Evolutionary conservation across 23 red algal species (phyloP).

Genomic region (Gracilariopsis chorda): DNA sequence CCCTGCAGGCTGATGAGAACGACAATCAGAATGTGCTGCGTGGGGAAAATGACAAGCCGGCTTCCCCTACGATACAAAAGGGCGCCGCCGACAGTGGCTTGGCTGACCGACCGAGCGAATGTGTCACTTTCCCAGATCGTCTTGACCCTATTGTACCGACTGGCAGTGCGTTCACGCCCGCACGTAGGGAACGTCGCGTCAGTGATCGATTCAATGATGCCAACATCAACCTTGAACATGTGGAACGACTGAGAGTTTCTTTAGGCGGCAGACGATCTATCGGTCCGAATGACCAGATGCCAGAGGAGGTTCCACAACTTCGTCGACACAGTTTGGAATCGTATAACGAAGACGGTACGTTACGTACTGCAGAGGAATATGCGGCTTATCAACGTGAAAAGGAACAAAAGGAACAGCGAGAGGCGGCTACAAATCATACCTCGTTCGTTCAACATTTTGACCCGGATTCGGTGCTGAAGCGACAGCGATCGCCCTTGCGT

Average conservation of each 20-base stretch:
- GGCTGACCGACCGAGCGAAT: not conserved
- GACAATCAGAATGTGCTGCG: not conserved
- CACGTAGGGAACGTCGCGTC: not conserved
- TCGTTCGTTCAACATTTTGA: not conserved
- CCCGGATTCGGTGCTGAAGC: not conserved
- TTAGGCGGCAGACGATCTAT: conserved; percentile 11
- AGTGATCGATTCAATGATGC: conserved; percentile 32
- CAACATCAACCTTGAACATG: conserved; percentile 28
- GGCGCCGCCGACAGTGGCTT: not conserved
- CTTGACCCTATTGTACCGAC: conserved; percentile 14
- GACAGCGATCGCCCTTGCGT: not conserved
- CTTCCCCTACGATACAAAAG: not conserved
- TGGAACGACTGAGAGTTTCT: conserved; percentile 14
- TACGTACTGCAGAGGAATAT: not conserved
- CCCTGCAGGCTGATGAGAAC: not conserved
- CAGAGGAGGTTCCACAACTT: not conserved
- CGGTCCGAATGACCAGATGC: conserved; percentile 28
- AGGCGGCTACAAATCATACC: no score
- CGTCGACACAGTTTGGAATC: conserved; percentile 13
- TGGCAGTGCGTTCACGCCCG: not conserved
- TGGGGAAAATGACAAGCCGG: not conserved
- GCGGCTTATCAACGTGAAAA: not conserved
- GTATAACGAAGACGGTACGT: not conserved
- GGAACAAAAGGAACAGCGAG: no score
- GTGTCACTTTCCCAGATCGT: conserved; percentile 1